Percentiles rank a stretch among this genome's conserved stretches.
phyloP scores from a whole-genome alignment of 768 basidiomycete genomes.

The Serendipita vermifera region DNA sequence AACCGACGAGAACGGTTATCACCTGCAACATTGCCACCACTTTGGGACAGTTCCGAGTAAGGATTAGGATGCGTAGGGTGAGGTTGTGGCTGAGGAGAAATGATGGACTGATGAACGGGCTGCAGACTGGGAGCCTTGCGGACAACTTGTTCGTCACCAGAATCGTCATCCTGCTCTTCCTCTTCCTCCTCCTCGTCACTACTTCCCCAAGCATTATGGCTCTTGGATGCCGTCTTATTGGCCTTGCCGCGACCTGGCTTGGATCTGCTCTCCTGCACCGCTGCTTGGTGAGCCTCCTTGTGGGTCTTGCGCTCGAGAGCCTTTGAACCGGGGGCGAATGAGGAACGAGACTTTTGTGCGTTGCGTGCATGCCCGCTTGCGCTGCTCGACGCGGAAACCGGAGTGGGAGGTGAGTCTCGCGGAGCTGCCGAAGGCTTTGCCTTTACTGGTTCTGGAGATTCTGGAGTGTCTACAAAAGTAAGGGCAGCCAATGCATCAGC shows the following conservation, averaged over 20 bases:
- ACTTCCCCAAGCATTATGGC: constrained; percentile 43
- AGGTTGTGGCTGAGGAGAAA: constrained; percentile 10
- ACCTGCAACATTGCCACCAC: neutral
- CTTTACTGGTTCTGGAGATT: constrained; percentile 18
- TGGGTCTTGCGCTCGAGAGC: constrained; percentile 78
- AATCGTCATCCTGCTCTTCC: constrained; percentile 47
- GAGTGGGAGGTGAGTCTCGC: constrained; percentile 18
- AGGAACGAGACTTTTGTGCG: constrained; percentile 50
- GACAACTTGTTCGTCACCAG: constrained; percentile 15
- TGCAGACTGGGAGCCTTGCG: constrained; percentile 3
- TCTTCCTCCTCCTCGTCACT: constrained; percentile 76
- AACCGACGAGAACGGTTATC: constrained; percentile 13
- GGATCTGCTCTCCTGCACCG: constrained; percentile 62
- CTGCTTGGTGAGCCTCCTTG: constrained; percentile 69
- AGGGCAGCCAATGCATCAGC: constrained; percentile 66
- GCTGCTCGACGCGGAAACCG: constrained; percentile 18
- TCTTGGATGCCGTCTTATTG: constrained; percentile 29
- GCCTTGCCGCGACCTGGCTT: constrained; percentile 52
- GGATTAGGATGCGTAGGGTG: constrained; percentile 9
- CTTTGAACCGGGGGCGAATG: constrained; percentile 75
- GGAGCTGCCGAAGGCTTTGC: constrained; percentile 28
- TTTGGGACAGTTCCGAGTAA: constrained; percentile 8
- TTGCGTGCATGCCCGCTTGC: constrained; percentile 18
- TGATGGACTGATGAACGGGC: neutral
- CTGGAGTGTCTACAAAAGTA: constrained; percentile 45